A percentile compares a stretch with the other conserved stretches of the same genome.
These are phyloP conservation scores for Penicillium ochrochloron DNA, from an alignment of 495 filamentous ascomycete species.

Conservation along the genomic window DNA sequence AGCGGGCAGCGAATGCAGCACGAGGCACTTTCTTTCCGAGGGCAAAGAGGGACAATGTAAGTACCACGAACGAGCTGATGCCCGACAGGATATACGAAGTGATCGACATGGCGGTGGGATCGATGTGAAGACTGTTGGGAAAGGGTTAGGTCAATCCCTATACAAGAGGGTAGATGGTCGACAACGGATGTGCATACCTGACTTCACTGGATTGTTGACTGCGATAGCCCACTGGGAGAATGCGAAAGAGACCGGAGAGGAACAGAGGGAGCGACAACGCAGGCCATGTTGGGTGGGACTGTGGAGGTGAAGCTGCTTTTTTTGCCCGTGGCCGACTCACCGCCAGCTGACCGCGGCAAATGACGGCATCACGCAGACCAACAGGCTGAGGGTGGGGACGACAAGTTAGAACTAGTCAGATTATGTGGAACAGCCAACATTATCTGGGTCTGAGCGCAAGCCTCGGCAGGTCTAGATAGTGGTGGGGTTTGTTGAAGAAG, in stretches of 20 bases:
- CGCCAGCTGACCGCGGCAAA: slow-evolving; percentile 32
- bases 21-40: slow-evolving; percentile 57
- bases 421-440: background rate
- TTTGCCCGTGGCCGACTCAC: slow-evolving; percentile 31
- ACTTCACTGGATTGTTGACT: slow-evolving; percentile 14
- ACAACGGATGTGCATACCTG: background rate
- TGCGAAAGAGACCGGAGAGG: slow-evolving; percentile 4
- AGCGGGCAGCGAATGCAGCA: slow-evolving; percentile 71
- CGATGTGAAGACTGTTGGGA: slow-evolving; percentile 14
- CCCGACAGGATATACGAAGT: slow-evolving; percentile 55
- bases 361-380: slow-evolving; percentile 27
- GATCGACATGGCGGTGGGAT: slow-evolving; percentile 44
- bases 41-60: slow-evolving; percentile 62
- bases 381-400: background rate
- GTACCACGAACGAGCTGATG: slow-evolving; percentile 56
- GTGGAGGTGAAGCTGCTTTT: slow-evolving; percentile 25
- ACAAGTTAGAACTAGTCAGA: slow-evolving; percentile 5
- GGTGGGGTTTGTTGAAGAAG: background rate
- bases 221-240: slow-evolving; percentile 15
- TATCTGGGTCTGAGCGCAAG: background rate
- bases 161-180: background rate
- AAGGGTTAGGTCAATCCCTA: slow-evolving; percentile 6
- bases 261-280: slow-evolving; percentile 13
- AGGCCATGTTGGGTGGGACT: slow-evolving; percentile 20
- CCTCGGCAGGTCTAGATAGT: background rate